Conservation (phyloP, 768 basidiomycete species). For the Austroboletus eburneus region DNA sequence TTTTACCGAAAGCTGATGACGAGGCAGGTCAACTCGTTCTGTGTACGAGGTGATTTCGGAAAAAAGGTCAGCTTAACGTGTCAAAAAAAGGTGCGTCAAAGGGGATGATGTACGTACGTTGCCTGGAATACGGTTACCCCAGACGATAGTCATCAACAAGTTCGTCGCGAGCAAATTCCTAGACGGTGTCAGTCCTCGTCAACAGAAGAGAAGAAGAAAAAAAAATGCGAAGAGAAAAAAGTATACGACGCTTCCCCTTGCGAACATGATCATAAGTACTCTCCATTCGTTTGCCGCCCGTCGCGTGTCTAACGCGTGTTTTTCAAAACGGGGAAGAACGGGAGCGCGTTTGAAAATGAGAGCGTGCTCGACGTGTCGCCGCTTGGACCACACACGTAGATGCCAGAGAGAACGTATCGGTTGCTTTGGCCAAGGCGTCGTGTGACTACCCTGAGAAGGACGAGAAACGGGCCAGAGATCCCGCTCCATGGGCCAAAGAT, state of each 20-base stretch:
- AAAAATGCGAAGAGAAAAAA: slow-evolving; percentile 15
- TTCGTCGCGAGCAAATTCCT: slow-evolving; percentile 16
- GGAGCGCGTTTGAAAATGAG: slow-evolving; percentile 9
- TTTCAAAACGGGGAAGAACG: slow-evolving; percentile 15
- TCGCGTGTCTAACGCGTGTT: slow-evolving; percentile 6
- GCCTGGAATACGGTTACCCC: slow-evolving; percentile 8
- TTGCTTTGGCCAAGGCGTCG: slow-evolving; percentile 5
- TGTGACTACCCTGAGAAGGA: too few relatives aligned
- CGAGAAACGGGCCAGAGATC: slow-evolving; percentile 6
- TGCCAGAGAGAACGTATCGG: slow-evolving; percentile 15
- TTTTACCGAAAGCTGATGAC: slow-evolving; percentile 20
- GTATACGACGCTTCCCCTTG: slow-evolving; percentile 16
- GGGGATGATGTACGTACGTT: slow-evolving; percentile 1
- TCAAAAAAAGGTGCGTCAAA: background rate
- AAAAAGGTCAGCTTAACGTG: background rate
- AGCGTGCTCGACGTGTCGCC: slow-evolving; percentile 2
- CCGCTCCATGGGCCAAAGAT: slow-evolving; percentile 17
- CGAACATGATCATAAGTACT: slow-evolving; percentile 13
- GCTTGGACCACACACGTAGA: slow-evolving; percentile 10
- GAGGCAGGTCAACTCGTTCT: slow-evolving; percentile 13
- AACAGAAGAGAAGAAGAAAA: background rate
- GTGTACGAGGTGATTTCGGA: slow-evolving; percentile 14
- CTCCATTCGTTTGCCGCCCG: slow-evolving; percentile 8
- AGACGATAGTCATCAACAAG: slow-evolving; percentile 15
- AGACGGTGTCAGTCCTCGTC: background rate